Evolutionary conservation across 2,329 filamentous ascomycete species (phyloP).

Genomic region (Cadophora sp.): DNA sequence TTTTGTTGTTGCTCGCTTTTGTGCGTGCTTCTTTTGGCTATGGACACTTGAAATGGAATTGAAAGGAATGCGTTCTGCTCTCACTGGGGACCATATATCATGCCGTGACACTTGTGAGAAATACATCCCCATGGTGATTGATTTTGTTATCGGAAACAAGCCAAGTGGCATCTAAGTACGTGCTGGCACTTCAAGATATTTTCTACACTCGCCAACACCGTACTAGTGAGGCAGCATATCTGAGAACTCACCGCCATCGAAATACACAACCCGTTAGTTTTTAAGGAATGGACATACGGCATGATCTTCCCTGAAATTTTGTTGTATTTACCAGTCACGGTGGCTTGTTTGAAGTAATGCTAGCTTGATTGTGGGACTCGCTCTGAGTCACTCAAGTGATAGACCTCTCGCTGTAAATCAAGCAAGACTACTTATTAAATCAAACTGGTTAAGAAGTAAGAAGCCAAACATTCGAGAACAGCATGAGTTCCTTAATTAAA

Average conservation of each 20-base stretch:
- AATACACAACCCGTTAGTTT: constrained; percentile 59
- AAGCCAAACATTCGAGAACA: too few species aligned
- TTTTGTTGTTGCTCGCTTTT: background rate
- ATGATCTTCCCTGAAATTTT: constrained; percentile 50
- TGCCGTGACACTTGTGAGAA: background rate
- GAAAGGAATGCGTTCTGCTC: background rate
- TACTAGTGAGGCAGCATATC: background rate
- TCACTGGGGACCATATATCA: background rate
- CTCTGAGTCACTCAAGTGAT: background rate
- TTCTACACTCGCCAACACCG: constrained; percentile 16
- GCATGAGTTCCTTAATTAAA: too few species aligned
- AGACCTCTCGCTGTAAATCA: background rate
- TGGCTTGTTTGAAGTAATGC: constrained; percentile 18
- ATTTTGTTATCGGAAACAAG: background rate
- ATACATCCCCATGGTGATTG: too few species aligned
- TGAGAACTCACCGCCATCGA: constrained; percentile 50
- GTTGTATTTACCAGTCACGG: constrained; percentile 55
- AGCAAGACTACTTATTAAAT: too few species aligned
- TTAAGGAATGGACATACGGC: too few species aligned
- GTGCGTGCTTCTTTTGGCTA: background rate
- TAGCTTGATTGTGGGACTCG: background rate
- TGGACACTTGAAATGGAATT: background rate
- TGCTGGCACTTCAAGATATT: constrained; percentile 43
- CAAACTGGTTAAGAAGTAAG: too few species aligned
- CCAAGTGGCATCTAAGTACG: constrained; percentile 34